Evolutionary conservation across 805 yeast genomes (phyloP), one percentile per base, ranked within the genome.

Genomic region (Saccharomycopsis javanensis): DNA sequence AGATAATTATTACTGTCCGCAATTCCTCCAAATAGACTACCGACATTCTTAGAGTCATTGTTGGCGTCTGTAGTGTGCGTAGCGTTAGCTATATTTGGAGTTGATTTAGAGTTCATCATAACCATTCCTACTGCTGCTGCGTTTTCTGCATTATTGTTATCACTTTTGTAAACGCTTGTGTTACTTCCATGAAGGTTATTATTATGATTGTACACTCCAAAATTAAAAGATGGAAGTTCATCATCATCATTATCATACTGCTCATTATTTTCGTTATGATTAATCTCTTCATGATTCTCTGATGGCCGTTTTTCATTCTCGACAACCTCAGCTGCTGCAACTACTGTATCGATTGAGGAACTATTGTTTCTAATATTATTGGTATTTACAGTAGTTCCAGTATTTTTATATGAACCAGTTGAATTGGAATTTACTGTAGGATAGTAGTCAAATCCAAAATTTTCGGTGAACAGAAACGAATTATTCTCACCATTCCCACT

Each of bases 201-300:
- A 35, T 46, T 54, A 27, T 37, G 46, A 15, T 15, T 54, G 10
- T 54, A 30, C 13, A 2, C 53, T 51, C 42, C 37, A 30, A 31
- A 33, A 31, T 81, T 85, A 1, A 82, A 74, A 0, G 84, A 70
- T 46, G 84, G 69, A 28, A 75, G 69, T 61, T 72, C 73, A 61
- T 82, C 88, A 50, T 66, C 68, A 30, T 61, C 65, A 8, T 57
- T 57, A 13, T 51, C 57, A n/a, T 35, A 59, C n/a, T 31, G 18
- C 8, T 33, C 35, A 20, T 15, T 33, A 20, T 31, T n/a, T 7
- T 33, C 27, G 13, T 20, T 50, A 20, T 5, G 4, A 16, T n/a
- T 50, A 4, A 16, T 50, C 27, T 20, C 48, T 20, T 20, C 25
- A 7, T 20, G n/a, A 3, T 20, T 20, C 10, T 13, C 23, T 8